Conservation (phyloP, 192 early-diverging fungal genomes). For the Podila clonocystis region DNA sequence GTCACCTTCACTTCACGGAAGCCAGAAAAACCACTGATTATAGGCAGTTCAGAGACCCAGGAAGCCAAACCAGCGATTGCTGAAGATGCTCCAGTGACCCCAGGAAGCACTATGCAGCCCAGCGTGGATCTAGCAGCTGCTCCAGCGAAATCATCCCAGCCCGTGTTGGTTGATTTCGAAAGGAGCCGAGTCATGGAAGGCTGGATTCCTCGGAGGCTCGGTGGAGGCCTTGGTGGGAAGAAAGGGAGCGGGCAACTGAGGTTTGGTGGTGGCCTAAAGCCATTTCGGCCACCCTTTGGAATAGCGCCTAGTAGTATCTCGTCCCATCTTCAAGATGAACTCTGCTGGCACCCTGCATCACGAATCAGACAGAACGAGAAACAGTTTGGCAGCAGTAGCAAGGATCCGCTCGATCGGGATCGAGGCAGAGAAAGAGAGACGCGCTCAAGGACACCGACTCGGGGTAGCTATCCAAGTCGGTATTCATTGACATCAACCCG, state of each 20-base stretch:
- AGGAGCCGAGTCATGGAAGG: slow-evolving; percentile 34
- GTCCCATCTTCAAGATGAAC: background rate
- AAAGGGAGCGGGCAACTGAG: slow-evolving; percentile 51
- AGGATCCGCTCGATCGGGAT: background rate
- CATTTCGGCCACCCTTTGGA: slow-evolving; percentile 11
- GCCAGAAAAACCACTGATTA: too few relatives aligned
- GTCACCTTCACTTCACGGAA: slow-evolving; percentile 1
- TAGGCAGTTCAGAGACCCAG: background rate
- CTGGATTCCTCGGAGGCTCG: slow-evolving; percentile 48
- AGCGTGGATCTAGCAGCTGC: background rate
- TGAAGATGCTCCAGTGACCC: too few relatives aligned
- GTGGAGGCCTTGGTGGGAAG: slow-evolving; percentile 50
- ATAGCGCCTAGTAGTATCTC: background rate
- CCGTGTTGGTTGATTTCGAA: slow-evolving; percentile 50
- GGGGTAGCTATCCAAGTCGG: too few relatives aligned
- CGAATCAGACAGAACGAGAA: background rate
- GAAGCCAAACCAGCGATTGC: background rate
- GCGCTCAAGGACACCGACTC: too few relatives aligned
- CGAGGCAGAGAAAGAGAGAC: background rate
- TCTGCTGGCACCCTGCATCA: background rate
- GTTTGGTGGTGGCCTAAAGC: slow-evolving; percentile 45
- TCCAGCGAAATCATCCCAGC: slow-evolving; percentile 1
- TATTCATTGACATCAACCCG: too few relatives aligned
- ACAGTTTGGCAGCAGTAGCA: too few relatives aligned
- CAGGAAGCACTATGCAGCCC: too few relatives aligned